These are phyloP conservation scores for Pestalotiopsis sp. DNA, from an alignment of 2,329 filamentous ascomycete species.

Conservation along the genomic window DNA sequence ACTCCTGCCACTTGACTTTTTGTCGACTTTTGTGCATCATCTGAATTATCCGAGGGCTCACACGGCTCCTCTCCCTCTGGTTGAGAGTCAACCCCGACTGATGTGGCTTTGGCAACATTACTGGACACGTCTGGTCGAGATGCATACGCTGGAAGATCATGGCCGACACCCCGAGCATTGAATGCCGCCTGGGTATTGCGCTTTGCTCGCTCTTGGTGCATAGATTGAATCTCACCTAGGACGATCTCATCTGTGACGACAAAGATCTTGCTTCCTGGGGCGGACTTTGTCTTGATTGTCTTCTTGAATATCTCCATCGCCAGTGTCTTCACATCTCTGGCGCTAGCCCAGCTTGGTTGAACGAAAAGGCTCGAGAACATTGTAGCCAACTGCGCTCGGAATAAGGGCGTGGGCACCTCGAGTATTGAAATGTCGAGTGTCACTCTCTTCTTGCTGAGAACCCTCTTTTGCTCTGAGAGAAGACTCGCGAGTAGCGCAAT, in stretches of 20 bases:
- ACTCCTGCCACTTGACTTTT: background rate
- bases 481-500: slow-evolving; percentile 41
- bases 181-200: background rate
- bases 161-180: background rate
- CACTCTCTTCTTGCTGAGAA: slow-evolving; percentile 27
- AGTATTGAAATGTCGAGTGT: slow-evolving; percentile 9
- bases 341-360: slow-evolving; percentile 62
- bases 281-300: slow-evolving; percentile 27
- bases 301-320: slow-evolving; percentile 50
- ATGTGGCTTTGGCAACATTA: background rate
- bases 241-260: background rate
- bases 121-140: background rate
- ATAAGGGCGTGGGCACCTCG: slow-evolving; percentile 22
- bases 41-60: background rate
- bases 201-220: background rate
- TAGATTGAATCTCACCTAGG: background rate
- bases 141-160: background rate
- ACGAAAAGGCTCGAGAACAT: slow-evolving; percentile 42
- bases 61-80: background rate
- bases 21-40: slow-evolving; percentile 15
- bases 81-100: background rate
- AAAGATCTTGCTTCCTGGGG: background rate
- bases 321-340: slow-evolving; percentile 61
- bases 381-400: slow-evolving; percentile 22
- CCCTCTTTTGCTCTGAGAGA: slow-evolving; percentile 20